Conservation (phyloP, 2,329 filamentous ascomycete species). For the Catunica adiposa region DNA sequence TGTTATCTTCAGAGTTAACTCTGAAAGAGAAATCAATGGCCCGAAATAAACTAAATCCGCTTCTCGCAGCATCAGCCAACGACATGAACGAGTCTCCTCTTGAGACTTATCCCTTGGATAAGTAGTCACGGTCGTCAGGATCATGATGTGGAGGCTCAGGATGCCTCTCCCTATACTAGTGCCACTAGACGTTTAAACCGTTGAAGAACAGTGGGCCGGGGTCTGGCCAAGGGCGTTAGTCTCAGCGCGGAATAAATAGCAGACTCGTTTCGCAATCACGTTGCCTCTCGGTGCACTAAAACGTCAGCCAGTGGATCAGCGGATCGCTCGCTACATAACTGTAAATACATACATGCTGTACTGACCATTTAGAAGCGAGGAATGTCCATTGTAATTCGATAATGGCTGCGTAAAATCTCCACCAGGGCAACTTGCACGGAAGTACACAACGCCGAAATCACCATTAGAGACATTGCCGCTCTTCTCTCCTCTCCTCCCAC, state of each 20-base stretch:
- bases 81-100: background rate
- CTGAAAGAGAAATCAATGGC: too few relatives aligned
- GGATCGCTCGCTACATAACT: too few relatives aligned
- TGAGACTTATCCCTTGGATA: background rate
- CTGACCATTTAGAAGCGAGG: too few relatives aligned
- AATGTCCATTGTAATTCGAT: too few relatives aligned
- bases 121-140: background rate
- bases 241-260: background rate
- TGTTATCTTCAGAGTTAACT: too few relatives aligned
- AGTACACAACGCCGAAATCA: too few relatives aligned
- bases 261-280: background rate
- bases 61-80: background rate
- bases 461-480: too few relatives aligned
- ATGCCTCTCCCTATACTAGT: background rate
- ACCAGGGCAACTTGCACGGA: too few relatives aligned
- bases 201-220: background rate
- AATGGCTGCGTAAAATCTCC: too few relatives aligned
- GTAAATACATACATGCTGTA: too few relatives aligned
- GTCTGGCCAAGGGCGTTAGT: background rate
- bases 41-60: background rate
- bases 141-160: conserved; percentile 1
- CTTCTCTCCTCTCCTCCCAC: too few relatives aligned
- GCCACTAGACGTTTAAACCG: background rate
- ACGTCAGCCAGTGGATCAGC: background rate
- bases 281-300: background rate